phyloP scores from a whole-genome alignment of 1,139 yeast genomes.

The Candida pseudocylindracea region DNA sequence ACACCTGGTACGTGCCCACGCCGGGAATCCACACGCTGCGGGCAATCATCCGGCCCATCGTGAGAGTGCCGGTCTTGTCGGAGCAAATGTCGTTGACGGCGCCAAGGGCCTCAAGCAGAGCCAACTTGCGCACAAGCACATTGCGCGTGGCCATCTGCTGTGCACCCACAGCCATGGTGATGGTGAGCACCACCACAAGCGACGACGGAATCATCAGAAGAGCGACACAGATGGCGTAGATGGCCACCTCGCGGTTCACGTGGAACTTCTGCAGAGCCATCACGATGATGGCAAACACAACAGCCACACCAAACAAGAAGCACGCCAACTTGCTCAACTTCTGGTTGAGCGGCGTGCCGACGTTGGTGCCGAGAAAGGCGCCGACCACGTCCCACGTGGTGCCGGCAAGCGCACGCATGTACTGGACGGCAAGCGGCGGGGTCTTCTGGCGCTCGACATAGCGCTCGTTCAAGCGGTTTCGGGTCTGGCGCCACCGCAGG shows the following conservation, averaged over 20 bases:
- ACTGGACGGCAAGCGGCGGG: too few relatives aligned
- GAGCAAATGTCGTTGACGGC: slow-evolving; percentile 69
- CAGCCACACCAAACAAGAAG: slow-evolving; percentile 45
- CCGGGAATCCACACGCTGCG: slow-evolving; percentile 60
- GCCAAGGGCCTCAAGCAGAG: slow-evolving; percentile 62
- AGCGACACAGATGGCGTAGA: slow-evolving; percentile 69
- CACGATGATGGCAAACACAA: slow-evolving; percentile 53
- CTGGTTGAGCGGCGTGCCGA: slow-evolving; percentile 60
- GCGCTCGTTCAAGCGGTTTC: background rate
- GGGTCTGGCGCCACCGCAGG: too few relatives aligned
- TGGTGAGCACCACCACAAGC: slow-evolving; percentile 57
- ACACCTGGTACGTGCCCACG: slow-evolving; percentile 41
- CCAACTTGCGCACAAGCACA: slow-evolving; percentile 60
- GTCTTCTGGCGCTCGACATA: background rate
- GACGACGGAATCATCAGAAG: slow-evolving; percentile 73
- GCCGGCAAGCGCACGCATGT: slow-evolving; percentile 12
- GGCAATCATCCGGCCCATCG: slow-evolving; percentile 64
- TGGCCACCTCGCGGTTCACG: slow-evolving; percentile 52
- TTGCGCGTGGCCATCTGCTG: slow-evolving; percentile 51
- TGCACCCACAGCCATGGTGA: slow-evolving; percentile 76
- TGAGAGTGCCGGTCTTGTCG: slow-evolving; percentile 66
- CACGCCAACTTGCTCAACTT: slow-evolving; percentile 52
- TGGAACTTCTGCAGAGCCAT: slow-evolving; percentile 56
- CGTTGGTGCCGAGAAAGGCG: slow-evolving; percentile 48
- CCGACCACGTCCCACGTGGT: background rate